These are phyloP conservation scores for Aspergillus amoenus DNA, from an alignment of 2,329 filamentous ascomycete species.

Conservation along the genomic window DNA sequence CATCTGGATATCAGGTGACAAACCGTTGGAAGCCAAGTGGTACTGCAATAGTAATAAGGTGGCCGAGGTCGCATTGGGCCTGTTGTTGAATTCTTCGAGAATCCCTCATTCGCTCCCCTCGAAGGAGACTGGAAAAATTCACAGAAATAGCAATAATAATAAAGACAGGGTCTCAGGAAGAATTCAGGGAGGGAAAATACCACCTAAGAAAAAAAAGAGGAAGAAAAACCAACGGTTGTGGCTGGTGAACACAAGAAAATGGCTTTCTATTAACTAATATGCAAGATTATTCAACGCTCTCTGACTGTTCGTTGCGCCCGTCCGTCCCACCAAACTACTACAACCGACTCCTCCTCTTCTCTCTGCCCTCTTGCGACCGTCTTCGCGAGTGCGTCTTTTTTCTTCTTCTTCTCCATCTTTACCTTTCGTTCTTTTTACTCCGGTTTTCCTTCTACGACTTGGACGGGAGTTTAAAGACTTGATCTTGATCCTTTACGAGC, in stretches of 20 bases:
- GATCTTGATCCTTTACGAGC: conserved; percentile 11
- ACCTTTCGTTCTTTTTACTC: conserved; percentile 13
- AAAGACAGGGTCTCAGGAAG: neutral
- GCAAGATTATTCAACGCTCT: conserved; percentile 13
- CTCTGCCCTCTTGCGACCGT: conserved; percentile 12
- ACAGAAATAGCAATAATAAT: neutral
- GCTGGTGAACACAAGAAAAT: conserved; percentile 16
- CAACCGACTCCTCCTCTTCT: conserved; percentile 8
- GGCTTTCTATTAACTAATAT: conserved; percentile 10
- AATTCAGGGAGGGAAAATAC: neutral
- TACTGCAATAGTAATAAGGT: neutral
- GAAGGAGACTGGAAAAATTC: neutral
- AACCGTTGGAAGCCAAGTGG: neutral
- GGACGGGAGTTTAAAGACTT: neutral
- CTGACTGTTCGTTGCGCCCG: conserved; percentile 10
- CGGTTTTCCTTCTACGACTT: conserved; percentile 11
- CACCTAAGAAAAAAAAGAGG: neutral
- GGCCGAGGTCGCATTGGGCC: neutral
- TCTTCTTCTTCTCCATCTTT: conserved; percentile 15
- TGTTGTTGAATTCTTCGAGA: neutral
- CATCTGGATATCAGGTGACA: neutral
- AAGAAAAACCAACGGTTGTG: conserved; percentile 13
- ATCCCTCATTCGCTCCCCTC: neutral
- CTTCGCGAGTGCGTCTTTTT: conserved; percentile 13
- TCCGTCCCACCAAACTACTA: conserved; percentile 12